phyloP scores from a whole-genome alignment of 1,284 basidiomycete species.

The Tranzscheliella williamsii region DNA sequence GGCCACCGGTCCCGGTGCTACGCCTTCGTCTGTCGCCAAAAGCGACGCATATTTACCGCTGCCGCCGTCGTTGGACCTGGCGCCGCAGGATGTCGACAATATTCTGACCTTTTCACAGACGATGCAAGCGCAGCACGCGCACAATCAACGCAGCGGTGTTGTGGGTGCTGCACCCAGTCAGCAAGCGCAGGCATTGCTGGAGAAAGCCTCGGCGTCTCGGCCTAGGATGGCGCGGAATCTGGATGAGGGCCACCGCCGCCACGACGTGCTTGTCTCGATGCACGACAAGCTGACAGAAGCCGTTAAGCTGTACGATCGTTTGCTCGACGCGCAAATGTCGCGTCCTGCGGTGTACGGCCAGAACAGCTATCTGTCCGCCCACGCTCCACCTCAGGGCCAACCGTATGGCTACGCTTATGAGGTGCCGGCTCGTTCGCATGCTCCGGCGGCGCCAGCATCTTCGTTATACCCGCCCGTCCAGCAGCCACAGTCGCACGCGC shows the following conservation, averaged over 20 bases:
- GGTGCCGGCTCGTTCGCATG: too few species aligned
- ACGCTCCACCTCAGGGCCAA: background rate
- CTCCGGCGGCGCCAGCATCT: too few species aligned
- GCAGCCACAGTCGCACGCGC: too few species aligned
- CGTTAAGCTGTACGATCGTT: conserved; percentile 82
- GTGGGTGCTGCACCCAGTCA: conserved; percentile 19
- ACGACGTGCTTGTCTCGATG: conserved; percentile 85
- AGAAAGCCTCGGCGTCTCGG: conserved; percentile 77
- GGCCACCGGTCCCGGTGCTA: conserved; percentile 3
- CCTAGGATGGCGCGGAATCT: conserved; percentile 82
- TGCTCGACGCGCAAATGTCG: conserved; percentile 78
- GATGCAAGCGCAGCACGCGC: conserved; percentile 35
- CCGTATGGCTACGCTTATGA: too few species aligned
- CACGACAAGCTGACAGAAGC: conserved; percentile 89
- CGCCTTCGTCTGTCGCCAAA: background rate
- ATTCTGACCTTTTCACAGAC: conserved; percentile 57
- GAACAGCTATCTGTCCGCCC: background rate
- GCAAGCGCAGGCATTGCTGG: conserved; percentile 69
- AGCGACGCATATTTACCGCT: conserved; percentile 19
- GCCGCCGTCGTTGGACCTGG: conserved; percentile 53
- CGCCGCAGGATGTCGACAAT: conserved; percentile 51
- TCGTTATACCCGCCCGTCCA: too few species aligned
- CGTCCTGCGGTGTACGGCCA: conserved; percentile 16
- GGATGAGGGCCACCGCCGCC: conserved; percentile 84
- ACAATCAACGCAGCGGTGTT: conserved; percentile 36